Evolutionary conservation across 768 basidiomycete genomes (phyloP).

Genomic region (Tephrocybe sp.): DNA sequence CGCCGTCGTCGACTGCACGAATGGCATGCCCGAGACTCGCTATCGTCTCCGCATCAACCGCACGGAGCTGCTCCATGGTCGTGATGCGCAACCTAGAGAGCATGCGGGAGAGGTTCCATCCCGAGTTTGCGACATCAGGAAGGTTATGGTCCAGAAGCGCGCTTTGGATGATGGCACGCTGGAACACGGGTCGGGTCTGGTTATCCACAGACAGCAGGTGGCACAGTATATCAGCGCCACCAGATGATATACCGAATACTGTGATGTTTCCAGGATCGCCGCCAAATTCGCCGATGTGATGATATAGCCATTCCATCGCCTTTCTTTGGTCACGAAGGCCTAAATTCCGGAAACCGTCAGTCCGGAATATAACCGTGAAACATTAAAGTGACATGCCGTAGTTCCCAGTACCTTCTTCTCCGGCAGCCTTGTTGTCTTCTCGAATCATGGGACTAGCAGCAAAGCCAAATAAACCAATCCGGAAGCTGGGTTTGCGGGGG

Average conservation of each 20-base stretch:
- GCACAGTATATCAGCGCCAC: conserved; percentile 56
- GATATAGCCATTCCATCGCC: conserved; percentile 63
- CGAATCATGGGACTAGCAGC: conserved; percentile 64
- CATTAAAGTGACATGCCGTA: conserved; percentile 48
- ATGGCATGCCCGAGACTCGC: conserved; percentile 46
- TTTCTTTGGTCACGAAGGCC: conserved; percentile 63
- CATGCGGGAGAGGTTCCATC: conserved; percentile 64
- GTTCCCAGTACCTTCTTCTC: conserved; percentile 74
- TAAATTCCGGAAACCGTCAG: conserved; percentile 19
- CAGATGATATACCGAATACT: conserved; percentile 48
- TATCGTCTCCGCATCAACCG: conserved; percentile 55
- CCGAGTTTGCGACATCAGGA: conserved; percentile 56
- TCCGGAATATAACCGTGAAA: background rate
- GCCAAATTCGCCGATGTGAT: conserved; percentile 60
- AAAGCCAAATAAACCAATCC: conserved; percentile 73
- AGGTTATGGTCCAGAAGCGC: conserved; percentile 60
- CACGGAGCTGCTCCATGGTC: conserved; percentile 60
- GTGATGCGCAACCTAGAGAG: conserved; percentile 54
- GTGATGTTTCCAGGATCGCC: conserved; percentile 63
- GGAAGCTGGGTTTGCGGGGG: conserved; percentile 51
- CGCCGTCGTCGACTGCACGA: conserved; percentile 65
- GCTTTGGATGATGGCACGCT: conserved; percentile 76
- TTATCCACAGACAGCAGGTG: conserved; percentile 67
- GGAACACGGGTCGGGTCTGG: conserved; percentile 57
- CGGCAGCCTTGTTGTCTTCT: conserved; percentile 62